These are phyloP conservation scores for Microascus cirrosus DNA, from an alignment of 2,329 filamentous ascomycete genomes.

Conservation along the genomic window DNA sequence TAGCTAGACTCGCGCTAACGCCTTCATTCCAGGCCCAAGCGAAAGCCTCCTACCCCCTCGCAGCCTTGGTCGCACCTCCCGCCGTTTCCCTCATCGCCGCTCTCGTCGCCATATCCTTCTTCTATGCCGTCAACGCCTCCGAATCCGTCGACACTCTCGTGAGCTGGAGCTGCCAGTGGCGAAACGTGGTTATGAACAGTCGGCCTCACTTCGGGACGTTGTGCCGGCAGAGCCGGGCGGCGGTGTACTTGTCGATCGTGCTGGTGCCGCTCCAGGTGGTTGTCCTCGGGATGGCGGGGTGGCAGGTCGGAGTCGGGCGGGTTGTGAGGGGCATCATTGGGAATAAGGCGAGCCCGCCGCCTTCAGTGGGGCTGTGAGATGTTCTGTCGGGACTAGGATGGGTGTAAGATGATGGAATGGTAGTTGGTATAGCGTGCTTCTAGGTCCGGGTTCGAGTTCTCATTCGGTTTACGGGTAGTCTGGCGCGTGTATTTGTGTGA, in stretches of 20 bases:
- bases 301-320: slow-evolving; percentile 12
- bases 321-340: not conserved
- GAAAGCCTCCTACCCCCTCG: slow-evolving; percentile 6
- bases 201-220: slow-evolving; percentile 44
- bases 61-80: slow-evolving; percentile 14
- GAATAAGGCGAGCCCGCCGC: not conserved
- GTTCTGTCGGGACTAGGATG: not conserved
- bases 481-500: not conserved
- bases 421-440: not conserved
- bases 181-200: slow-evolving; percentile 34
- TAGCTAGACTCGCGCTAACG: not conserved
- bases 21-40: not conserved
- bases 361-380: not conserved
- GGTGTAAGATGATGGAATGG: not conserved
- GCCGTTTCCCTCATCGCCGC: slow-evolving; percentile 22
- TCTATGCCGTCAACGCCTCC: slow-evolving; percentile 45
- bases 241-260: slow-evolving; percentile 41
- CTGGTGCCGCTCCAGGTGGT: slow-evolving; percentile 45
- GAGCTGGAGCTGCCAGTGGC: slow-evolving; percentile 55
- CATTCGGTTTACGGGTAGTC: not conserved
- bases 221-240: slow-evolving; percentile 44
- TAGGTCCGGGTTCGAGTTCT: not conserved
- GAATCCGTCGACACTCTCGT: slow-evolving; percentile 38
- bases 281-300: slow-evolving; percentile 32
- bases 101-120: slow-evolving; percentile 43